Evolutionary conservation across 176 grass and related monocot species (phyloP).

Genomic region (Phoenix roebelenii): DNA sequence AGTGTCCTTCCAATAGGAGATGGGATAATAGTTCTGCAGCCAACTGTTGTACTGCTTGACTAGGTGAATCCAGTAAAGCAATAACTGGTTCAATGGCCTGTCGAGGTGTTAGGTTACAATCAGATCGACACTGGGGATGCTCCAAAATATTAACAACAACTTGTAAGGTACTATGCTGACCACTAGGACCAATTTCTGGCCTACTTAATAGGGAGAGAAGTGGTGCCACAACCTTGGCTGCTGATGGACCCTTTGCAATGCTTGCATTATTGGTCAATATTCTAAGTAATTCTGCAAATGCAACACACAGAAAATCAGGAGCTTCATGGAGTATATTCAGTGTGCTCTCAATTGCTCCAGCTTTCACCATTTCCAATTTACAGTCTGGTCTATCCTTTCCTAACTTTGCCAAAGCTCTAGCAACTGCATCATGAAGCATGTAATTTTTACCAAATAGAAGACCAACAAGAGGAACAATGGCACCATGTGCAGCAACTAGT

Average conservation of each 20-base stretch:
- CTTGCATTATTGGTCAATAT: constrained; percentile 98
- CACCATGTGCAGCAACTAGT: constrained; percentile 79
- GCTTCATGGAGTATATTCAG: constrained; percentile 90
- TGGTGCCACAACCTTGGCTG: constrained; percentile 84
- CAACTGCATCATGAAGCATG: constrained; percentile 78
- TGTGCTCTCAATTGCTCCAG: constrained; percentile 90
- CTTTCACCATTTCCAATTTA: constrained; percentile 99
- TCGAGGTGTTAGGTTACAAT: constrained; percentile 75
- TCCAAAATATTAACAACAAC: constrained; percentile 99
- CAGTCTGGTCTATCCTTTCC: constrained; percentile 87
- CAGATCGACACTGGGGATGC: constrained; percentile 78
- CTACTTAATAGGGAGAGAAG: constrained; percentile 82
- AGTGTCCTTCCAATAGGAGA: constrained; percentile 91
- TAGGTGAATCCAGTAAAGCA: constrained; percentile 69
- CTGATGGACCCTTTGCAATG: constrained; percentile 91
- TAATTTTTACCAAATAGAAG: constrained; percentile 93
- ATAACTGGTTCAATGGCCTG: constrained; percentile 86
- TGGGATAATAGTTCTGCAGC: constrained; percentile 88
- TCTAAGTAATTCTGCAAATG: constrained; percentile 84
- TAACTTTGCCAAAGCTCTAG: constrained; percentile 89
- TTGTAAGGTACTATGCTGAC: constrained; percentile 91
- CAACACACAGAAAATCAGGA: constrained; percentile 90
- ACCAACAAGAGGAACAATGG: constrained; percentile 75
- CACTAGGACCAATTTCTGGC: constrained; percentile 73
- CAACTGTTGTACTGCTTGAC: constrained; percentile 89